Conservation (phyloP, 1,284 basidiomycete species). For the Psilocybe mexicana region DNA sequence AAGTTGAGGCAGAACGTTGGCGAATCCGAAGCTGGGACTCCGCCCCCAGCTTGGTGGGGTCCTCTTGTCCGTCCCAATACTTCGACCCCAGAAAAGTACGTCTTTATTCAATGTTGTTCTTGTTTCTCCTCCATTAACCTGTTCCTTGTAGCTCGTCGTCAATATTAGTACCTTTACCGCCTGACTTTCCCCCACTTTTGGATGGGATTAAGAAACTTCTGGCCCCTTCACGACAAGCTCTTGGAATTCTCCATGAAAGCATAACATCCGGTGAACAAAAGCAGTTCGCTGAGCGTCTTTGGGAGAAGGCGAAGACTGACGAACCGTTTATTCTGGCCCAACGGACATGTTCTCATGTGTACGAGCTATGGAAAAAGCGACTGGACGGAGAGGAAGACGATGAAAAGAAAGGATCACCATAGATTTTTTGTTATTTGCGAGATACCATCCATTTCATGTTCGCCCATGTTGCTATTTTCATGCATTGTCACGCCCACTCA, state of each 20-base stretch:
- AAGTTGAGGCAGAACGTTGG: conserved; percentile 33
- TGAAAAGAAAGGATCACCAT: conserved; percentile 39
- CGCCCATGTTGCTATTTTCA: conserved; percentile 1
- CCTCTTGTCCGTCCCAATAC: conserved; percentile 40
- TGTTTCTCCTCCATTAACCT: conserved; percentile 4
- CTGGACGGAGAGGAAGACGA: conserved; percentile 42
- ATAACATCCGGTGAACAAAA: conserved; percentile 51
- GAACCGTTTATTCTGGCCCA: conserved; percentile 56
- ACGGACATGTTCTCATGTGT: conserved; percentile 44
- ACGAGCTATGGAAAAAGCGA: conserved; percentile 50
- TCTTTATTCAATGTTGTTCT: conserved; percentile 11
- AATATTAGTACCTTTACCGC: conserved; percentile 42
- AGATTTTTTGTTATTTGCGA: conserved; percentile 10
- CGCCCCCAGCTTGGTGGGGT: conserved; percentile 36
- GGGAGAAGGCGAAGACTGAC: conserved; percentile 54
- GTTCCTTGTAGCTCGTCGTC: conserved; percentile 35
- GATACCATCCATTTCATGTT: conserved; percentile 8
- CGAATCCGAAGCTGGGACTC: conserved; percentile 16
- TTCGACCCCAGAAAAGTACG: conserved; percentile 37
- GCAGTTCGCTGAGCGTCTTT: conserved; percentile 48
- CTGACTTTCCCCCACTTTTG: conserved; percentile 44
- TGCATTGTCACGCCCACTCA: not conserved
- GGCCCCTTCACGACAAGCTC: conserved; percentile 46
- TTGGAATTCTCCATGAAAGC: conserved; percentile 49
- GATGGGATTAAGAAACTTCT: conserved; percentile 50